Evolutionary conservation across 352 stramenopile genomes (phyloP), one percentile per base, ranked within the genome.

Genomic region (Globisporangium paddicum): DNA sequence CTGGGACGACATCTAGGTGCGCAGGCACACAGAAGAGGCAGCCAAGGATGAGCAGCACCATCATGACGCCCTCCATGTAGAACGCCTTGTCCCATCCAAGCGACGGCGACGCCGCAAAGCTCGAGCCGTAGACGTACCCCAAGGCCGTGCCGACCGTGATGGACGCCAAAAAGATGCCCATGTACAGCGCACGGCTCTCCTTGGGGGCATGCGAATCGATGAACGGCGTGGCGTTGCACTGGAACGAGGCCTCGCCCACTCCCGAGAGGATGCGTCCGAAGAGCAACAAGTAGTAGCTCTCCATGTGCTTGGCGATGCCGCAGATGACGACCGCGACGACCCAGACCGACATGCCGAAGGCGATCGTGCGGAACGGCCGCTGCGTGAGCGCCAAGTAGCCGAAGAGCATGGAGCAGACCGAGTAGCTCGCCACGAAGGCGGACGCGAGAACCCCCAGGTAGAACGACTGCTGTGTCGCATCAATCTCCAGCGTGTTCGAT

Each of bases 351-450:
- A 98, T 86, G 23, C 96, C 94, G 11, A 89, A 53, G 2, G 82
- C 73, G 57, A 98, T 96, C 56, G 98, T 81, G 37, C 74, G 75
- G 74, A 98, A 98, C 19, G 91, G 93, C 41, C 85, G 68, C 50
- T 90, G 79, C 47, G 77, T 82, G 55, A 96, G 87, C 26, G 96
- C 80, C 46, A 94, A 84, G 63, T 98, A 95, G 47, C 87, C 88
- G 59, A 97, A 97, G 14, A 96, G 52, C 26, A 98, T 75, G 52
- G 92, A 92, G 60, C 85, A 94, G 46, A 98, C 59, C 40, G 82
- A 89, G 75, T 98, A 98, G 28, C 88, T 96, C 52, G 95, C 79
- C 37, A 98, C 98, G 68, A 98, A 99, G 19, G 87, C 77, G 19
- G 90, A 97, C 60, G 91, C 86, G 30, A 98, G 71, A 10, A 97